Conservation (phyloP, 2,329 filamentous ascomycete genomes). For the Coleophoma cylindrospora region DNA sequence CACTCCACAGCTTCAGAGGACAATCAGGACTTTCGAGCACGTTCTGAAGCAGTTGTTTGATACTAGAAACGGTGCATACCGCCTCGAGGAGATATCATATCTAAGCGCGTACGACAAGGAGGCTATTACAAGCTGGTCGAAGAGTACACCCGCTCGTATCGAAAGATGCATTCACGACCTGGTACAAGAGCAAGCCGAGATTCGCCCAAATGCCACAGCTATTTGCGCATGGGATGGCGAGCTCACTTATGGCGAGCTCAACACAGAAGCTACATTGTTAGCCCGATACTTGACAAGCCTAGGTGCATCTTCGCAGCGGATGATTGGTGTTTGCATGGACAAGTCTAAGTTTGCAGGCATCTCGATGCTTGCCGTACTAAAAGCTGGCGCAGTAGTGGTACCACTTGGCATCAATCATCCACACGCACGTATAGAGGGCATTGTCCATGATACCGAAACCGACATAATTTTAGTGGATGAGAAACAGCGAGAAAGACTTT, state of each 20-base stretch:
- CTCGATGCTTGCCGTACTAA: background rate
- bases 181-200: background rate
- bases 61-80: background rate
- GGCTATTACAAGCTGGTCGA: background rate
- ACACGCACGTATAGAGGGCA: background rate
- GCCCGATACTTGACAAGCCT: slow-evolving; percentile 1
- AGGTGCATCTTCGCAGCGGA: background rate
- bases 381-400: background rate
- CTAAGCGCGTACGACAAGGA: background rate
- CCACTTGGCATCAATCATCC: background rate
- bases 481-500: background rate
- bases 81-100: background rate
- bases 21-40: slow-evolving; percentile 1
- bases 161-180: slow-evolving; percentile 1
- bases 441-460: background rate
- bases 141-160: background rate
- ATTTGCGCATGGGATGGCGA: slow-evolving; percentile 1
- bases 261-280: background rate
- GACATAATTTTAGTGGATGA: slow-evolving; percentile 1
- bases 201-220: background rate
- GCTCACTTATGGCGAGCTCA: background rate
- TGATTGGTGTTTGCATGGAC: slow-evolving; percentile 1
- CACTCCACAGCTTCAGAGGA: background rate
- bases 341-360: background rate
- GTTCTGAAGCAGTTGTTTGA: background rate